Evolutionary conservation across 176 grass and related monocot species (phyloP).

Genomic region (Rhynchospora tenuis): DNA sequence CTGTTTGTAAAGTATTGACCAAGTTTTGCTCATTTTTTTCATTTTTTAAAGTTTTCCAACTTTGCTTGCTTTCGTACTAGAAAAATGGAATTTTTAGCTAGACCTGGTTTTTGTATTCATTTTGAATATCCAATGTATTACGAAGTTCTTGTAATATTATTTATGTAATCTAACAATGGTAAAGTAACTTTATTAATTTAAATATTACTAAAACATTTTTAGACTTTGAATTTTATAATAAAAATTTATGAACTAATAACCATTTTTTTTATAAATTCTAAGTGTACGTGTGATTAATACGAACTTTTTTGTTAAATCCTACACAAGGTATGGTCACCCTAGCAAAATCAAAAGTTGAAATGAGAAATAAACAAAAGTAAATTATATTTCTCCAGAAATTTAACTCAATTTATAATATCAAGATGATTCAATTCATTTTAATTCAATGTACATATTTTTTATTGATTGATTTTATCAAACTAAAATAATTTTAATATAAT

Average conservation of each 20-base stretch:
- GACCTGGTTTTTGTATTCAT: conserved; percentile 10
- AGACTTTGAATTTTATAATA: neutral
- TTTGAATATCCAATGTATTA: neutral
- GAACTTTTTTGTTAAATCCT: neutral
- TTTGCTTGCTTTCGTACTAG: neutral
- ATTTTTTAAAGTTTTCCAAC: neutral
- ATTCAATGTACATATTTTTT: neutral
- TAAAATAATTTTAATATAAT: neutral
- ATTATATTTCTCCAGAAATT: neutral
- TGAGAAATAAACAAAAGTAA: no score
- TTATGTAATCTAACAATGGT: no score
- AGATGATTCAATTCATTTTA: neutral
- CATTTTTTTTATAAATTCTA: neutral
- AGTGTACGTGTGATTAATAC: neutral
- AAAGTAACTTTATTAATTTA: neutral
- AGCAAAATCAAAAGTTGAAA: neutral
- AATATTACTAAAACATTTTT: neutral
- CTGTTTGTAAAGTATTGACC: conserved; percentile 19
- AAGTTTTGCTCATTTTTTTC: conserved; percentile 14
- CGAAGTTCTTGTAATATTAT: neutral
- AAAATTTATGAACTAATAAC: neutral
- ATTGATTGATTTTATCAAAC: neutral
- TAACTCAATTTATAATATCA: neutral
- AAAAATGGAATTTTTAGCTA: neutral
- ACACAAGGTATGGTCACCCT: neutral